Evolutionary conservation across 2,329 filamentous ascomycete genomes (phyloP).

Genomic region (Penicillium sp.): DNA sequence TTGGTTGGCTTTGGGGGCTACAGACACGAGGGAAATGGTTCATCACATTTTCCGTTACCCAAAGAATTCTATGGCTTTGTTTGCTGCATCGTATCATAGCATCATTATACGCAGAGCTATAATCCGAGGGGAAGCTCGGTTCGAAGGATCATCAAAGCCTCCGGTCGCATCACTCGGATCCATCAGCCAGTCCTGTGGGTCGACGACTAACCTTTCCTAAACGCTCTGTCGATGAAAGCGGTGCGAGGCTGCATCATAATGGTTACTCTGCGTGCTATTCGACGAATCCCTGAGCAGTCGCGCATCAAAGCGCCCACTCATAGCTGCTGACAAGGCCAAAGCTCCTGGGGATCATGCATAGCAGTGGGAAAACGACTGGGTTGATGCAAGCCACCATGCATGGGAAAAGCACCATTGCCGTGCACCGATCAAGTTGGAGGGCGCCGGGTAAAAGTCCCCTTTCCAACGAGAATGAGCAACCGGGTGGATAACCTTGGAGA

Average conservation of each 20-base stretch:
- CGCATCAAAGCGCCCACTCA: constrained; percentile 20
- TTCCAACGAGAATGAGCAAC: neutral
- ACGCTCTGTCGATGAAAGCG: constrained; percentile 11
- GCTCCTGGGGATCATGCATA: constrained; percentile 16
- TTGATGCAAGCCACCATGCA: constrained; percentile 21
- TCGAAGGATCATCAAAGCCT: constrained; percentile 8
- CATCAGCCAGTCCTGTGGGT: constrained; percentile 12
- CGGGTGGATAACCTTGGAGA: neutral
- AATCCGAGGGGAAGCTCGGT: neutral
- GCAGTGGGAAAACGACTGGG: constrained; percentile 8
- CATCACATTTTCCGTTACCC: neutral
- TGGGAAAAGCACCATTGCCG: constrained; percentile 7
- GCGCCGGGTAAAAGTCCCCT: neutral
- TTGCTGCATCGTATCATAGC: neutral
- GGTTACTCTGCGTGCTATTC: constrained; percentile 2
- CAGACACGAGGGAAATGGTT: neutral
- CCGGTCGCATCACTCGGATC: constrained; percentile 9
- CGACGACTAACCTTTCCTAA: neutral
- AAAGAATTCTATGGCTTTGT: neutral
- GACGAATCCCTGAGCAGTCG: constrained; percentile 7
- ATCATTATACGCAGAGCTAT: neutral
- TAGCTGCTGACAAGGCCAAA: constrained; percentile 11
- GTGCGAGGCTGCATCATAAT: constrained; percentile 11
- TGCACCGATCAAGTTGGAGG: constrained; percentile 1
- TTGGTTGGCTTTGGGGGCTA: neutral